Percentiles rank a stretch among this genome's conserved stretches.
phyloP scores from a whole-genome alignment of 768 basidiomycete species.

The Boletus barrowsii region DNA sequence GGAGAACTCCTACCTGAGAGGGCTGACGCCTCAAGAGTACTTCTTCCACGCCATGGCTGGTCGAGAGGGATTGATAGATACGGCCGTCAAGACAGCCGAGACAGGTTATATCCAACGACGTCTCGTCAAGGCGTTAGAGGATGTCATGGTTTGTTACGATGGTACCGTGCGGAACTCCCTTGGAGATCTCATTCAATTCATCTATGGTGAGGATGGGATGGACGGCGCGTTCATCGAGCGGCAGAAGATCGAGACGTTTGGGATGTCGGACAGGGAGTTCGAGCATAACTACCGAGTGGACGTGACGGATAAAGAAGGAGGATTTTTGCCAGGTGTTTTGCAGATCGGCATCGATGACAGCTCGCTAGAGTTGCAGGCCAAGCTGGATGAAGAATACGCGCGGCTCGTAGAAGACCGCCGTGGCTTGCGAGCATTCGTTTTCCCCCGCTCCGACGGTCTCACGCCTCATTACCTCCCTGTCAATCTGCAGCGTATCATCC shows the following conservation, averaged over 20 bases:
- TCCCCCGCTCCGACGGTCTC: conserved; percentile 69
- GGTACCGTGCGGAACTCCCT: conserved; percentile 97
- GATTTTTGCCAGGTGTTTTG: conserved; percentile 75
- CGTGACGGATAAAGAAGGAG: conserved; percentile 76
- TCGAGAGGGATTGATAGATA: conserved; percentile 98
- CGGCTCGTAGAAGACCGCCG: conserved; percentile 72
- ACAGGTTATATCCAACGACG: conserved; percentile 99
- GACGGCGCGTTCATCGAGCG: conserved; percentile 97
- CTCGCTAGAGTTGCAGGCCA: conserved; percentile 76
- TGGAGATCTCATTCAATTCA: conserved; percentile 93
- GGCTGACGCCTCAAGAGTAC: conserved; percentile 96
- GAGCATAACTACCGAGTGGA: conserved; percentile 95
- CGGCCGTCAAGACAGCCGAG: conserved; percentile 99
- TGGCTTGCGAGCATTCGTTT: conserved; percentile 77
- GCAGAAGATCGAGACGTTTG: conserved; percentile 89
- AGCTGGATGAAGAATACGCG: conserved; percentile 75
- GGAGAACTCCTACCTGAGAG: conserved; percentile 96
- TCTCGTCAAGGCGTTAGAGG: conserved; percentile 96
- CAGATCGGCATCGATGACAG: conserved; percentile 87
- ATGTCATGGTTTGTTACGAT: conserved; percentile 96
- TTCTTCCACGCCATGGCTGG: conserved; percentile 99
- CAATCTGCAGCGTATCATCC: conserved; percentile 92
- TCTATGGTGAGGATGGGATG: conserved; percentile 99
- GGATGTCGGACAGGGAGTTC: conserved; percentile 76
- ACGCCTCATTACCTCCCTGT: conserved; percentile 87